Evolutionary conservation across 1,284 basidiomycete species (phyloP), one percentile per base, ranked within the genome.

Genomic region (Cyathus olla): DNA sequence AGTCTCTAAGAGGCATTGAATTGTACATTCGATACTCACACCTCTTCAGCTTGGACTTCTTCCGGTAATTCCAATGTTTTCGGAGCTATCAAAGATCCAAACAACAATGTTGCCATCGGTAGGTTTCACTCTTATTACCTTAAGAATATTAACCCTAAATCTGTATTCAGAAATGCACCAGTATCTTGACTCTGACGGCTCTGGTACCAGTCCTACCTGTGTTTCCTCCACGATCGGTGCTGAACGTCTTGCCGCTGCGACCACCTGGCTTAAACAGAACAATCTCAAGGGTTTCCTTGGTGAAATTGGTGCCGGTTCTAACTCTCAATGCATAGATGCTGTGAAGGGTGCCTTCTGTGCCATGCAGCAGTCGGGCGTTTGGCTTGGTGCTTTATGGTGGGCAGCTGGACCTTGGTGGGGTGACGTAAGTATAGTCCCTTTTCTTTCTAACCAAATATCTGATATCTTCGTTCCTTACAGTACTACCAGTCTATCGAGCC

Each of bases 401-500:
- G 85, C 86, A 60, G 87, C 86, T 61, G 87, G 87, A 15, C 87
- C 85, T 37, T 89, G 87, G 87, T 89, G 87, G 87, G 85, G 80
- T 40, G 73, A 68, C 69, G 86, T 87, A 70, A 77, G 86, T 84
- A 10, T 44, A 52, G 58, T 46, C 59, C 44, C 11, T 17, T 57
- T 13, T 27, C 21, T 5, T 21, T 27, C 21, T 46, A 40, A 37
- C 29, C 28, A 48, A 47, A 48, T 29, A 55, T 28, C 60, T 65
- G 46, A 46, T 66, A 56, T 31, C 59, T 47, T 53, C 3, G 39
- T 55, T 57, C 35, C 61, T 6, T 61, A 26, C 63, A 87, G 84
- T 89, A 89, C 80, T 89, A 78, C 84, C 82, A 84, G 78, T 87
- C 85, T 44, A 88, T 89, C 62, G 87, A 90, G 76, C 88, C 88